A percentile compares a stretch with the other conserved stretches of the same genome.
Conservation (phyloP, 768 basidiomycete species). For the Suillus americanus region DNA sequence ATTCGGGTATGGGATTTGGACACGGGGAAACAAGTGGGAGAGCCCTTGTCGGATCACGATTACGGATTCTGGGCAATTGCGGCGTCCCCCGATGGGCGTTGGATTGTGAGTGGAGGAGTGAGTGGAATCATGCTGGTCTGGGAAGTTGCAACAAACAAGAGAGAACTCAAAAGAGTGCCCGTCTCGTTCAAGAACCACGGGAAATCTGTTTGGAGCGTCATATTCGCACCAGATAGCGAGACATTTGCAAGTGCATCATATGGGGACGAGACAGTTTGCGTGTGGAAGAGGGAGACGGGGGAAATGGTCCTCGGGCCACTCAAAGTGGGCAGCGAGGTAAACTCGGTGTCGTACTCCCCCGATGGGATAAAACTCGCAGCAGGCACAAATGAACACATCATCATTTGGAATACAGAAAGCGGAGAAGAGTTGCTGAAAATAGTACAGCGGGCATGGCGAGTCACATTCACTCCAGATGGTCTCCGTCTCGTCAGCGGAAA, state of each 20-base stretch:
- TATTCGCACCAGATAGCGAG: background rate
- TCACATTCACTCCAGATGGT: background rate
- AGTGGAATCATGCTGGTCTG: background rate
- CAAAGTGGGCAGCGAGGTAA: background rate
- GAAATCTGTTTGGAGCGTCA: background rate
- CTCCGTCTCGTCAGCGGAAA: background rate
- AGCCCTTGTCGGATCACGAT: background rate
- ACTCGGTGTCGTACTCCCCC: background rate
- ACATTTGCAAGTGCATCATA: background rate
- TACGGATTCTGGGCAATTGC: too few relatives aligned
- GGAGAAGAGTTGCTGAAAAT: background rate
- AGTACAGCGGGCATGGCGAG: background rate
- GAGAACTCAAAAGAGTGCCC: too few relatives aligned
- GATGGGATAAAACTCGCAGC: background rate
- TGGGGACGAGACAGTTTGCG: background rate
- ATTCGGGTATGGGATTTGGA: background rate
- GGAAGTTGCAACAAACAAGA: background rate
- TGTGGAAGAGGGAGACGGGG: background rate
- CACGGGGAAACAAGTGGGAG: background rate
- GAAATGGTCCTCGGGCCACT: background rate
- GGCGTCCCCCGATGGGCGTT: too few relatives aligned
- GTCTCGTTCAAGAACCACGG: too few relatives aligned
- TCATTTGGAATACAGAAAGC: background rate
- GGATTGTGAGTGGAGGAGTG: too few relatives aligned
- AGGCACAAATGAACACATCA: background rate